Percentiles rank a stretch among this genome's conserved stretches.
Conservation (phyloP, 805 yeast species). For the Metschnikowia proteae region DNA sequence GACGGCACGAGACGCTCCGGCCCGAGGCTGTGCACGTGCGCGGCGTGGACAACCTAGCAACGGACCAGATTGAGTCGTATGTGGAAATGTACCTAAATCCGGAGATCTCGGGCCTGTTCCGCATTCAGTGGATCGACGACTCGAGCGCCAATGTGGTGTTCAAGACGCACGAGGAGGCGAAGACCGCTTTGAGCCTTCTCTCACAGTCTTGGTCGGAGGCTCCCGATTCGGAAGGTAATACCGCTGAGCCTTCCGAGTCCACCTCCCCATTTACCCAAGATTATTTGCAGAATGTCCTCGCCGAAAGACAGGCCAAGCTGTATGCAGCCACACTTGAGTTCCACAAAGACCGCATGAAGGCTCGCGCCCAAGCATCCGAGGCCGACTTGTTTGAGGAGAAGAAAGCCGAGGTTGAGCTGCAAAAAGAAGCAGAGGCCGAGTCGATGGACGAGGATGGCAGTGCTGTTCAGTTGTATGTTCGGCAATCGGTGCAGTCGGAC, state of each 20-base stretch:
- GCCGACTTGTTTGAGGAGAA: constrained; percentile 13
- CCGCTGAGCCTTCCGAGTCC: neutral
- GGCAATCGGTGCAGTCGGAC: constrained; percentile 54
- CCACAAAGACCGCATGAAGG: constrained; percentile 25
- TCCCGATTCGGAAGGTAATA: neutral
- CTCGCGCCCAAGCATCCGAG: constrained; percentile 5
- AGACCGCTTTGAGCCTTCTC: constrained; percentile 33
- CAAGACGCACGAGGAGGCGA: constrained; percentile 40
- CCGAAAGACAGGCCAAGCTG: constrained; percentile 40
- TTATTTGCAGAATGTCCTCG: constrained; percentile 24
- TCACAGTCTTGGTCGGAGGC: constrained; percentile 22
- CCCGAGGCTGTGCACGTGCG: constrained; percentile 47
- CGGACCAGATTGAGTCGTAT: constrained; percentile 55
- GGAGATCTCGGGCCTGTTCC: constrained; percentile 33
- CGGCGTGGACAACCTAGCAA: constrained; percentile 65
- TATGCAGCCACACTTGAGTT: constrained; percentile 36
- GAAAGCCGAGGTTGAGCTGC: constrained; percentile 13
- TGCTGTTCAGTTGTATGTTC: constrained; percentile 35
- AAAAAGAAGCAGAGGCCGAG: neutral
- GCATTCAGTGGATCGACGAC: constrained; percentile 67
- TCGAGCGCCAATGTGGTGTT: constrained; percentile 54
- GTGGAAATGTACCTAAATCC: constrained; percentile 38
- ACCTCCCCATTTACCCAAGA: constrained; percentile 13
- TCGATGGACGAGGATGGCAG: constrained; percentile 40
- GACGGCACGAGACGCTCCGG: constrained; percentile 32